A percentile compares a stretch with the other conserved stretches of the same genome.
These are phyloP conservation scores for Cadophora sp. DNA, from an alignment of 2,329 filamentous ascomycete genomes.

Conservation along the genomic window DNA sequence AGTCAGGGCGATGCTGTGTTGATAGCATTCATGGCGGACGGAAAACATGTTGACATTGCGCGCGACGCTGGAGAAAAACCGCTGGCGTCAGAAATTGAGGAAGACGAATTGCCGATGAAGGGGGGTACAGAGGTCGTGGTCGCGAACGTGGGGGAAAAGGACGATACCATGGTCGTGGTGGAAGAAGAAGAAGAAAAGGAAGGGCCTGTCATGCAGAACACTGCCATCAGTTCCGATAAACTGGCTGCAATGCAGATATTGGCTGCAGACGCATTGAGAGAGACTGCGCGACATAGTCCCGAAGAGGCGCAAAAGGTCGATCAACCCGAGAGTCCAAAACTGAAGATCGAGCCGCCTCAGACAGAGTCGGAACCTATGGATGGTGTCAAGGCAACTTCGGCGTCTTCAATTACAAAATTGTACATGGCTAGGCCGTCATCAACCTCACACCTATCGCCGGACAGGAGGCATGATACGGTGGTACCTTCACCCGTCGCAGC, in stretches of 20 bases:
- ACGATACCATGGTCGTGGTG: slow-evolving; percentile 32
- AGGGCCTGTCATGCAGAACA: slow-evolving; percentile 19
- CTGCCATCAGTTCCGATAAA: slow-evolving; percentile 22
- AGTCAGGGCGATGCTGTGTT: slow-evolving; percentile 72
- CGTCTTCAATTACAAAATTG: slow-evolving; percentile 32
- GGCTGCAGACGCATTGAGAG: slow-evolving; percentile 25
- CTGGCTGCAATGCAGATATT: slow-evolving; percentile 24
- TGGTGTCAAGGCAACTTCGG: slow-evolving; percentile 30
- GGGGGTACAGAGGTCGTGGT: slow-evolving; percentile 32
- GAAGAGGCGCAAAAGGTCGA: slow-evolving; percentile 18
- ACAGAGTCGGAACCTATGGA: slow-evolving; percentile 30
- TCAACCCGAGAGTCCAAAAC: not conserved
- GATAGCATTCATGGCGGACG: slow-evolving; percentile 67
- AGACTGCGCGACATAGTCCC: slow-evolving; percentile 24
- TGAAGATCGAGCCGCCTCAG: slow-evolving; percentile 1
- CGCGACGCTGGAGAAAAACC: slow-evolving; percentile 59
- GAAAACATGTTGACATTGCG: slow-evolving; percentile 70
- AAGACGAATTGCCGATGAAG: slow-evolving; percentile 45
- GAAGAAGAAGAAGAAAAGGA: too few relatives aligned
- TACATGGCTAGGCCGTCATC: slow-evolving; percentile 21
- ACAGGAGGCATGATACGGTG: slow-evolving; percentile 32
- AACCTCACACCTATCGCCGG: slow-evolving; percentile 26
- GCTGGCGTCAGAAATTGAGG: slow-evolving; percentile 55
- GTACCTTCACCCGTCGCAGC: slow-evolving; percentile 18
- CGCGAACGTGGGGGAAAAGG: slow-evolving; percentile 42